These are phyloP conservation scores for Verticillium klebahnii DNA, from an alignment of 2,329 filamentous ascomycete genomes.

Conservation along the genomic window DNA sequence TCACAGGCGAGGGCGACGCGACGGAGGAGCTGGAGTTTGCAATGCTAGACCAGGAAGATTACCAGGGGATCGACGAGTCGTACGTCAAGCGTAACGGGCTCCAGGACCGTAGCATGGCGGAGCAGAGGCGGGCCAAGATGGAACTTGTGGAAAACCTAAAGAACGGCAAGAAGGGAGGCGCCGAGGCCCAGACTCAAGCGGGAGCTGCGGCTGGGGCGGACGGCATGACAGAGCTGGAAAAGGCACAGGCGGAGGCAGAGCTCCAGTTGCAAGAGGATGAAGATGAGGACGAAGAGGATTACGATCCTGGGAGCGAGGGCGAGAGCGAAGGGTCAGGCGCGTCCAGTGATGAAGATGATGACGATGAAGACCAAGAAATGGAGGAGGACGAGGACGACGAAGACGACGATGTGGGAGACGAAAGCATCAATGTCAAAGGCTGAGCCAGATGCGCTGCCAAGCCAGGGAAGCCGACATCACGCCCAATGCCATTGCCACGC, in stretches of 20 bases:
- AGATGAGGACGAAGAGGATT: slow-evolving; percentile 62
- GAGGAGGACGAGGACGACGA: slow-evolving; percentile 36
- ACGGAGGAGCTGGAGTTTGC: slow-evolving; percentile 62
- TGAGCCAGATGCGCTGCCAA: neutral
- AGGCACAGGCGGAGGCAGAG: slow-evolving; percentile 45
- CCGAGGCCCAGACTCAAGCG: slow-evolving; percentile 30
- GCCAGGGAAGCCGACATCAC: too few relatives aligned
- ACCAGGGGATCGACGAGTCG: slow-evolving; percentile 55
- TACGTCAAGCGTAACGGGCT: slow-evolving; percentile 58
- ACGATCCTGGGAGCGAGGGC: slow-evolving; percentile 57
- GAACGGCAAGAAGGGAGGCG: slow-evolving; percentile 35
- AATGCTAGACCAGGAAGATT: slow-evolving; percentile 68
- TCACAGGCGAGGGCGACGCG: slow-evolving; percentile 38
- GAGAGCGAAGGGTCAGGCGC: slow-evolving; percentile 54
- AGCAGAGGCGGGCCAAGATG: slow-evolving; percentile 60
- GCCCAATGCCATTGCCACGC: too few relatives aligned
- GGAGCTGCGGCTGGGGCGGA: slow-evolving; percentile 29
- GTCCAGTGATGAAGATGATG: slow-evolving; percentile 46
- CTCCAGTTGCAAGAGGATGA: slow-evolving; percentile 54
- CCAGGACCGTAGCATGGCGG: slow-evolving; percentile 65
- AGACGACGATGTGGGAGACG: slow-evolving; percentile 28
- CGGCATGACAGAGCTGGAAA: slow-evolving; percentile 43
- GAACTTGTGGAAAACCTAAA: slow-evolving; percentile 56
- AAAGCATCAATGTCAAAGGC: slow-evolving; percentile 11
- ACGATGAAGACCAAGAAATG: slow-evolving; percentile 43